Conservation (phyloP, 805 yeast genomes). For the Candida golubevii region DNA sequence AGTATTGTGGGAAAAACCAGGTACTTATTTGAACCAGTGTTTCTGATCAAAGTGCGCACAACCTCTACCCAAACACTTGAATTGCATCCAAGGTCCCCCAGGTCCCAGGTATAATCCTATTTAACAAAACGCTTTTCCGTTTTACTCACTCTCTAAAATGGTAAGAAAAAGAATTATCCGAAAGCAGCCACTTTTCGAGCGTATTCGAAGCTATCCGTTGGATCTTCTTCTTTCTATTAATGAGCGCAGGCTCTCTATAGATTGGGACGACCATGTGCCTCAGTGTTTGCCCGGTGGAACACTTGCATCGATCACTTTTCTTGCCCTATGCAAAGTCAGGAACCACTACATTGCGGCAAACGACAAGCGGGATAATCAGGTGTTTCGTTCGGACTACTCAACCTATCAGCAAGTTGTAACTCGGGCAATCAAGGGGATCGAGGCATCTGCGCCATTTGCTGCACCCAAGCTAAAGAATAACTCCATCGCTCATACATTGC, state of each 20-base stretch:
- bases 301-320: conserved; percentile 16
- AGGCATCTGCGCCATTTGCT: not conserved
- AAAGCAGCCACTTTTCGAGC: conserved; percentile 27
- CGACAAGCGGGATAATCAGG: conserved; percentile 25
- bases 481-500: conserved; percentile 10
- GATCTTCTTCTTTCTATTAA: conserved; percentile 34
- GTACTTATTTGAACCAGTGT: no score
- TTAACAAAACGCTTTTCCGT: no score
- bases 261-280: conserved; percentile 37
- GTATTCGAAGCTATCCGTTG: conserved; percentile 32
- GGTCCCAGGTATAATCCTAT: no score
- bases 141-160: conserved; percentile 3
- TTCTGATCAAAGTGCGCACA: no score
- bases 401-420: conserved; percentile 29
- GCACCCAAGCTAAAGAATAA: conserved; percentile 5
- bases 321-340: conserved; percentile 21
- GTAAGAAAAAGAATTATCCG: conserved; percentile 19
- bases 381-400: conserved; percentile 34
- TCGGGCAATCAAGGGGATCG: conserved; percentile 14
- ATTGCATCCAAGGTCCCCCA: no score
- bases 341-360: conserved; percentile 24
- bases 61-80: no score
- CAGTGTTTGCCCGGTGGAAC: conserved; percentile 32
- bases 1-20: no score
- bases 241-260: conserved; percentile 35